Base-by-base conservation (phyloP, 192 early-diverging fungal genomes). In the Umbelopsis sp. region DNA sequence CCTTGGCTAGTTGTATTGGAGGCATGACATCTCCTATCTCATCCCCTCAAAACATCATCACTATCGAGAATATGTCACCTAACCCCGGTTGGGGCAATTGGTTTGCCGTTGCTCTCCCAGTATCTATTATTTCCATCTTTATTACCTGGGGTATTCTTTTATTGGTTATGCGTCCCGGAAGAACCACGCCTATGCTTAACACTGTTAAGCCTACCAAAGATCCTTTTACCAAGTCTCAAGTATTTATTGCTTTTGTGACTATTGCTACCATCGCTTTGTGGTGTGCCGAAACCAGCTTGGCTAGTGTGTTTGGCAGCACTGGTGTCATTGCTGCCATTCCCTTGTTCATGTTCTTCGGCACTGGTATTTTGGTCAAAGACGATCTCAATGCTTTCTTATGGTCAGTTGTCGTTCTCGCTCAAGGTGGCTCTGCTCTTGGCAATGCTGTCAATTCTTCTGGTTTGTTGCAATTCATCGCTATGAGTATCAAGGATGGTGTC, bases 21-120 rank as follows among this genome's bases (percentile, higher is more conserved):
- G 91, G 91, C 49, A 90, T 93, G 91, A 86, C 91, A 15, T 89
- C 89, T 0, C 91, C 91, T 25, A 93, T 93, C 71, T 85, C 91
- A 1, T 90, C 88, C 0, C 91, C 91, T 48, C 91, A 92, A 78
- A 91, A 93, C 80, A 87, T 91, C 23, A 85, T 93, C 67, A 87
- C 91, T 2, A 89, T 93, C 46, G 81, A 87, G n/a, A 89, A 85
- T 77, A 89, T 93, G 84, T 69, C 74, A n/a, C 91, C 91, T 9
- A 69, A 78, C 7, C 89, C 90, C 7, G 79, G 82, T 21, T 93
- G 91, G 91, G 82, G 80, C 6, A 80, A 85, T 44, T 93, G 90
- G 89, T 91, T 93, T 71, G 79, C 77, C 12, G 82, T 90, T 23
- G 69, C 89, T 9, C 47, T 93, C n/a, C 91, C 91, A 6, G 72